Evolutionary conservation across 2,329 filamentous ascomycete genomes (phyloP).

Genomic region (Hymenotorrendiella dingleyae): DNA sequence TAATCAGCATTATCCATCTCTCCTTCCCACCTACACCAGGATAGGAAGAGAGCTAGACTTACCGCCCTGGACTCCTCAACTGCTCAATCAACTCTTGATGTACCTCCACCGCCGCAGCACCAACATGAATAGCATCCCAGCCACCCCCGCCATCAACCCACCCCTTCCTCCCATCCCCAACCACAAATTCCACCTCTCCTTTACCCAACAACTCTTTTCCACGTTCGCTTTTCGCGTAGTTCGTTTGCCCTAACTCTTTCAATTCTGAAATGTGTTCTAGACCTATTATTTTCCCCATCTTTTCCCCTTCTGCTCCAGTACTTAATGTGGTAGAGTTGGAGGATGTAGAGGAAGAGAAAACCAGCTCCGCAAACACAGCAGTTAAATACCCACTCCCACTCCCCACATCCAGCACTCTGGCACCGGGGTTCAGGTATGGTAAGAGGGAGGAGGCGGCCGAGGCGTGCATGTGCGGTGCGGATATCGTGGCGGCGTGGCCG

Average conservation of each 20-base stretch:
- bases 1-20: not conserved
- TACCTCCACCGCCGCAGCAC: slow-evolving; percentile 71
- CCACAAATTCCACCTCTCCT: slow-evolving; percentile 65
- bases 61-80: slow-evolving; percentile 68
- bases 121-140: slow-evolving; percentile 95
- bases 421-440: slow-evolving; percentile 43
- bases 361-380: slow-evolving; percentile 69
- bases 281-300: slow-evolving; percentile 51
- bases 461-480: slow-evolving; percentile 69
- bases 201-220: slow-evolving; percentile 55
- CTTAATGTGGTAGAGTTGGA: no score
- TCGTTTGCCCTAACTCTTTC: slow-evolving; percentile 54
- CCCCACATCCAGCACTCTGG: slow-evolving; percentile 65
- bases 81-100: slow-evolving; percentile 71
- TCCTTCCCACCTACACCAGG: no score
- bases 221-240: slow-evolving; percentile 57
- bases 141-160: slow-evolving; percentile 48
- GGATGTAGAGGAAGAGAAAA: no score
- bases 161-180: slow-evolving; percentile 68
- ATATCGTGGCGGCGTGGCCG: slow-evolving; percentile 63
- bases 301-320: no score
- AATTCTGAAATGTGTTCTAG: slow-evolving; percentile 68
- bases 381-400: slow-evolving; percentile 80
- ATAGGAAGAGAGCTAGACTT: slow-evolving; percentile 12
- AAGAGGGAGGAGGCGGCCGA: slow-evolving; percentile 58